These are phyloP conservation scores for Coccomyxa sp. DNA, from an alignment of 139 green algal species.

Conservation along the genomic window DNA sequence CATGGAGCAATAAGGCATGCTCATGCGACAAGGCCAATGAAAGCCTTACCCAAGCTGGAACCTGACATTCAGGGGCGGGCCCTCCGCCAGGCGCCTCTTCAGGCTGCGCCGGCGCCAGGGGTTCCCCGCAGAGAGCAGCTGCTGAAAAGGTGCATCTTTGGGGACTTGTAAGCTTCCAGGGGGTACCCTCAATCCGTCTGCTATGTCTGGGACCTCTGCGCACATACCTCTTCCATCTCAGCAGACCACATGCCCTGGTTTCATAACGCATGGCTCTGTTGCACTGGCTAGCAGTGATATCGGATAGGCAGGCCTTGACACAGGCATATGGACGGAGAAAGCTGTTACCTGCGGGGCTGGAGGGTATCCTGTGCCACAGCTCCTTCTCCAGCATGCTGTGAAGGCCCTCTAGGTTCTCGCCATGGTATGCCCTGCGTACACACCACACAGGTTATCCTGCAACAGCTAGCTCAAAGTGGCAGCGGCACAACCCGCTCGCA, in stretches of 20 bases:
- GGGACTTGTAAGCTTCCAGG: too few relatives aligned
- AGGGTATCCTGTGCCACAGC: constrained; percentile 31
- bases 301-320: not conserved
- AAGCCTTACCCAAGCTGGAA: not conserved
- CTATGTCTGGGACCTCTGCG: too few relatives aligned
- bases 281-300: not conserved
- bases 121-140: constrained; percentile 17
- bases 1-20: not conserved
- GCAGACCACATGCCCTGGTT: too few relatives aligned
- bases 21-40: not conserved
- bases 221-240: too few relatives aligned
- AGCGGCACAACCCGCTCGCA: too few relatives aligned
- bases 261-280: too few relatives aligned
- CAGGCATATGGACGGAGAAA: too few relatives aligned
- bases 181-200: too few relatives aligned
- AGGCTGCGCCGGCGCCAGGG: constrained; percentile 19
- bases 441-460: too few relatives aligned
- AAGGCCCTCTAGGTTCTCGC: constrained; percentile 29
- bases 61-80: not conserved
- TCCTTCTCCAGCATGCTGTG: constrained; percentile 43
- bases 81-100: not conserved
- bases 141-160: constrained; percentile 14
- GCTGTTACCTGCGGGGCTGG: not conserved
- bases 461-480: too few relatives aligned
- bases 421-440: constrained; percentile 35